A percentile compares a stretch with the other conserved stretches of the same genome.
Conservation (phyloP, 208 protist genomes). For the Crithidia bombi region DNA sequence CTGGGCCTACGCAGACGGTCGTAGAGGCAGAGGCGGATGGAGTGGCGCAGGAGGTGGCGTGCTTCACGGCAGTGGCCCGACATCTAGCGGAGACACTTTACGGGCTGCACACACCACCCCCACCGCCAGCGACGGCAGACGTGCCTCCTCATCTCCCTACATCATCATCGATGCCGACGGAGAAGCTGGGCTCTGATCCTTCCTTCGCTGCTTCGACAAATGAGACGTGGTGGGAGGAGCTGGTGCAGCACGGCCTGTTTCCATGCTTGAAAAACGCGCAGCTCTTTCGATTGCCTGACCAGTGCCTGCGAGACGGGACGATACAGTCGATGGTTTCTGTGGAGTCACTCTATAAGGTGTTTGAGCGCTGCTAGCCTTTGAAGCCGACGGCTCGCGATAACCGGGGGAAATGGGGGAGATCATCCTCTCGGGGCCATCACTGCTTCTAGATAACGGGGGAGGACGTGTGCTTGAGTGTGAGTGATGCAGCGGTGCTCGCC, state of each 20-base stretch:
- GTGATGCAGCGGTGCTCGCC: no score
- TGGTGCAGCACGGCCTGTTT: conserved; percentile 53
- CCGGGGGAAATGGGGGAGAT: no score
- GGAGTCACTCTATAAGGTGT: conserved; percentile 90
- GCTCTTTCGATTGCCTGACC: conserved; percentile 65
- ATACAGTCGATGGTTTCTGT: conserved; percentile 78
- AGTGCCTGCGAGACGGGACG: conserved; percentile 60
- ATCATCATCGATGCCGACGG: neutral
- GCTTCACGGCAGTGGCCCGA: conserved; percentile 70
- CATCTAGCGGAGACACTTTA: conserved; percentile 80
- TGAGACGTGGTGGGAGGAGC: conserved; percentile 8
- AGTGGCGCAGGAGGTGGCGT: conserved; percentile 62
- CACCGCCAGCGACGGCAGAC: conserved; percentile 3
- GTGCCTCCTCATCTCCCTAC: neutral
- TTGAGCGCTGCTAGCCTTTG: conserved; percentile 78
- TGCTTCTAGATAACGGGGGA: no score
- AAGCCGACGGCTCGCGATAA: no score
- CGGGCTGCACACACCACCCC: conserved; percentile 33
- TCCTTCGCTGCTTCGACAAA: neutral
- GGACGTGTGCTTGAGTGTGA: no score
- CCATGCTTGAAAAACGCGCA: conserved; percentile 66
- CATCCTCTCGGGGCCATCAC: no score
- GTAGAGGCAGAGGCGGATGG: conserved; percentile 37
- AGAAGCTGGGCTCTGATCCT: neutral
- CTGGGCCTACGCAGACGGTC: conserved; percentile 4